Base-by-base conservation (phyloP, 768 basidiomycete species). In the Leccinellum albellum region DNA sequence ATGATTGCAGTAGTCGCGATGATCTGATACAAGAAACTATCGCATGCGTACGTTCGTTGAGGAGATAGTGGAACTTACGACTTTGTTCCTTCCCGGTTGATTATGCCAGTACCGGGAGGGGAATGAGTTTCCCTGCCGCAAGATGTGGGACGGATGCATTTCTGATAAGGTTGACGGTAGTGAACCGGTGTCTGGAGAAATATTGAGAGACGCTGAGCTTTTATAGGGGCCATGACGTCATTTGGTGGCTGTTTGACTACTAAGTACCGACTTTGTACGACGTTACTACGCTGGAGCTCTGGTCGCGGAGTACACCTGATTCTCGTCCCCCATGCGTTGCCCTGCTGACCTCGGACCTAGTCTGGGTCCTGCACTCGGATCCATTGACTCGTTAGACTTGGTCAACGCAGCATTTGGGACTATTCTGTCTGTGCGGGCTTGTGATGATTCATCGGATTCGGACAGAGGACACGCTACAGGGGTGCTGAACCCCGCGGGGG, bases 171-270 rank as follows among this genome's bases (percentile, higher is more conserved):
- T 28, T 33, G 28, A 13, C 23, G 29, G 24, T n/a, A 17, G 33
- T 10, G 47, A 17, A 3, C 12, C 7, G 31, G 29, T 49, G 6
- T n/a, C 29, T 50, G 52, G 50, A 57, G 55, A 10, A 23, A 14
- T 29, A 50, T 62, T 60, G 55, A 68, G 49, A 60, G 60, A 64
- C 62, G 37, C 40, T 26, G n/a, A 8, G 47, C 24, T 40, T 61
- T 46, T 56, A 68, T 59, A 69, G 70, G 69, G 62, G 70, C 1
- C 48, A 71, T 71, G 70, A 71, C 66, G 67, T 71, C 71, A 71
- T 53, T 20, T 9, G 45, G 31, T 47, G 44, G 37, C 50, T 31
- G 17, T 33, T 31, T 49, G n/a, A 24, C 28, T 20, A 50, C 13
- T 3, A 15, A 23, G 23, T 46, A 35, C 46, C 33, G 42, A 21